phyloP scores from a whole-genome alignment of 805 yeast species.

The Ogataea parapolymorpha region DNA sequence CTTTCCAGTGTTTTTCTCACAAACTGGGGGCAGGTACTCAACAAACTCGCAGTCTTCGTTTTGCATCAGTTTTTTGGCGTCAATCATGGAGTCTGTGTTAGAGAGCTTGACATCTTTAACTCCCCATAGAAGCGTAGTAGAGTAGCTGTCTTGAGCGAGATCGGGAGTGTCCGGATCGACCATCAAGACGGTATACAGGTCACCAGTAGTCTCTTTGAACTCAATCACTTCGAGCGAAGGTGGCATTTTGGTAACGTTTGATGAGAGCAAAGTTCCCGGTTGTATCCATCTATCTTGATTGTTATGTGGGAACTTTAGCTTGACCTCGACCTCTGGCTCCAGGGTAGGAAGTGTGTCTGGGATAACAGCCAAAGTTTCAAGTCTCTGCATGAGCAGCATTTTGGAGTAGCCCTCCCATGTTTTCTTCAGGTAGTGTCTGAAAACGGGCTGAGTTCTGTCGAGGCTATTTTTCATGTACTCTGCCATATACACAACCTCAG shows the following conservation, averaged over 20 bases:
- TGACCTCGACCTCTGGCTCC: conserved; percentile 73
- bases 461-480: conserved; percentile 44
- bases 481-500: conserved; percentile 77
- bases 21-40: conserved; percentile 75
- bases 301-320: conserved; percentile 70
- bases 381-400: conserved; percentile 86
- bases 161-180: conserved; percentile 95
- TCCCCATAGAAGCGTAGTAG: conserved; percentile 75
- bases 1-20: conserved; percentile 80
- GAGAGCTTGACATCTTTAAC: conserved; percentile 61
- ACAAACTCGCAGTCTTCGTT: conserved; percentile 43
- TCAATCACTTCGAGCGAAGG: conserved; percentile 80
- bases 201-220: conserved; percentile 50
- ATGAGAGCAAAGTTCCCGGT: conserved; percentile 75
- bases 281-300: conserved; percentile 64
- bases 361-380: conserved; percentile 78
- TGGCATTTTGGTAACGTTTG: conserved; percentile 67
- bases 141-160: conserved; percentile 59
- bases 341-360: conserved; percentile 94
- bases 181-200: conserved; percentile 69
- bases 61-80: conserved; percentile 38
- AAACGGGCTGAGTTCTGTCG: conserved; percentile 77
- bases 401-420: conserved; percentile 71
- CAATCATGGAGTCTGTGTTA: conserved; percentile 55
- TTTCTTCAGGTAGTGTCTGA: conserved; percentile 60